Evolutionary conservation across 2,329 filamentous ascomycete species (phyloP).

Genomic region (Colletotrichum trifolii): DNA sequence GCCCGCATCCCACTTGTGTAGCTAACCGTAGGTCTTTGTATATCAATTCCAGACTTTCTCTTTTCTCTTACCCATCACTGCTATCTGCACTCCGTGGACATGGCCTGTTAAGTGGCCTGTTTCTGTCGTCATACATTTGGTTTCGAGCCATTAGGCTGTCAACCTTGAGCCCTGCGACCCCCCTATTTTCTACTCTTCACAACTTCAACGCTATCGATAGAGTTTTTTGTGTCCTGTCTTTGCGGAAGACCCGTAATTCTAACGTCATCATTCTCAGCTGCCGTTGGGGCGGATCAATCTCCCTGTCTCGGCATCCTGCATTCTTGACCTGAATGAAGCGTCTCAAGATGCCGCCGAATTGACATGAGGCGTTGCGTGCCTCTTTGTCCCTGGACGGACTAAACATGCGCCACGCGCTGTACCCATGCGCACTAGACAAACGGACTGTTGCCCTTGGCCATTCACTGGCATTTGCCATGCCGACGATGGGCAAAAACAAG

Average conservation of each 20-base stretch:
- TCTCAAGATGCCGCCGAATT: too few species aligned
- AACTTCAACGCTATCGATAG: background rate
- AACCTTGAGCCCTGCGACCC: conserved; percentile 24
- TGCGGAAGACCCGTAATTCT: conserved; percentile 11
- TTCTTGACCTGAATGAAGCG: background rate
- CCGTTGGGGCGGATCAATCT: background rate
- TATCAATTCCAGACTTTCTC: background rate
- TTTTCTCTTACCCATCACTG: background rate
- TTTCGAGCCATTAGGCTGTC: background rate
- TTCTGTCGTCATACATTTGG: conserved; percentile 26
- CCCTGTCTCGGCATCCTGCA: conserved; percentile 5
- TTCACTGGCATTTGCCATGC: conserved; percentile 19
- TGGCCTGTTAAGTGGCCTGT: conserved; percentile 8
- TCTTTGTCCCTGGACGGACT: conserved; percentile 4
- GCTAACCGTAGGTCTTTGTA: too few species aligned
- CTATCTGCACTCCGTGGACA: conserved; percentile 1
- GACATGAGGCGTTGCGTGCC: too few species aligned
- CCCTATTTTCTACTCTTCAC: conserved; percentile 1
- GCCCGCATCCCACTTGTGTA: too few species aligned
- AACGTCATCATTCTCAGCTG: conserved; percentile 23
- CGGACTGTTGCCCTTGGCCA: background rate
- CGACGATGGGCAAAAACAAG: conserved; percentile 21
- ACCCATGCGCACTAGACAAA: background rate
- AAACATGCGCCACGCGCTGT: background rate
- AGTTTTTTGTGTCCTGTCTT: conserved; percentile 5